Evolutionary conservation across 768 basidiomycete species (phyloP), one percentile per base, ranked within the genome.

Genomic region (Russula ochroleuca): DNA sequence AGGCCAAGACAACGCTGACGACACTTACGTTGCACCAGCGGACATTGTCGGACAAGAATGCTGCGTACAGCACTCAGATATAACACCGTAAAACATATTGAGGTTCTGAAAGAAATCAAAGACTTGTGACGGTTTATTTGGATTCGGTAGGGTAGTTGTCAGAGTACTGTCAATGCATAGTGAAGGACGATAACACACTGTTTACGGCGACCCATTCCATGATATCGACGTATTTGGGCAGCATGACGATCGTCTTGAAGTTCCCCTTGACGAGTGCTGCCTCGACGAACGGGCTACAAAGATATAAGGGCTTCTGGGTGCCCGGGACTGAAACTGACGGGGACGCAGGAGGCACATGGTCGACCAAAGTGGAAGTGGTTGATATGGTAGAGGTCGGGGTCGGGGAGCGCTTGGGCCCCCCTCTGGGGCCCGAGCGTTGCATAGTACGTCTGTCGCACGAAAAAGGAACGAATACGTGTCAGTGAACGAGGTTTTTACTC

Each of bases 161-260:
- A 66, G 52, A 38, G 23, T 28, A 21, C 38, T 21, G 48, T 33
- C 37, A 28, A 14, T 2, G 17, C 35, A 10, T 23, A 35, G 38
- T 28, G 41, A 58, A 53, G 59, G 82, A 87, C 72, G 28, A 23
- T 8, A 14, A 64, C 68, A 43, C 70, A 96, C 94, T 84, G 71
- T 96, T 96, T 48, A 94, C 89, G 13, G 94, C 94, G 33, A 96
- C 94, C 94, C 94, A 97, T 73, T 97, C 94, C 82, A 93, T 95
- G 62, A 92, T 87, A 72, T 96, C 93, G 33, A 92, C 88, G 69
- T 95, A 97, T 74, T 96, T 97, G 8, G 96, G 96, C 59, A 94
- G 81, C 76, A 94, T 90, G 62, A 98, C 94, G 70, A 98, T 98
- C 3, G 94, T 97, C 79, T 96, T 98, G 80, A 97, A 98, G 76